Evolutionary conservation across 345 rosid species (phyloP), one percentile per base, ranked within the genome.

Genomic region (Noccaea caerulescens): DNA sequence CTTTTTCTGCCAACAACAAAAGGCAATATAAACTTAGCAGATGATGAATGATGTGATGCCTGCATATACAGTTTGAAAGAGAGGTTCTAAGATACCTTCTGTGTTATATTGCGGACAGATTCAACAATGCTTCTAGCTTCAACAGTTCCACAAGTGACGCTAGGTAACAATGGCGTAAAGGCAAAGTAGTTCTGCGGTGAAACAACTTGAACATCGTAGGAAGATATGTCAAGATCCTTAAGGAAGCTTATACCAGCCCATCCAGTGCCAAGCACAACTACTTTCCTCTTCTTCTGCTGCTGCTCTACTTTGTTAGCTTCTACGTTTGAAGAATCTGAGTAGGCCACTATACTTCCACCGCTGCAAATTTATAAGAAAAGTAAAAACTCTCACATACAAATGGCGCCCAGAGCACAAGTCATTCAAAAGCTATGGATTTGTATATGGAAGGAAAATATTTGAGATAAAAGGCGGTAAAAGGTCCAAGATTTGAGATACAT

Each of bases 141-240:
- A 33, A 94, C 92, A 3, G 98, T 92, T 16, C 99, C 99, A 62
- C 99, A 92, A 55, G 98, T 94, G 53, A 94, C 98, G 46, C 98
- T 94, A 3, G 98, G 99, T 38, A 94, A 83, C 72, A 92, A 69
- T 23, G 99, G 99, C 23, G 97, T 92, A 72, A 94, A 94, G 12
- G 96, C 97, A 79, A 94, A 94, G 79, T 94, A 94, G 79, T 94
- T 94, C 63, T 89, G 76, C 1, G 99, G 99, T 34, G 99, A 94
- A 66, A 92, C 84, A 79, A 92, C 92, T 72, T 89, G 88, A 76
- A 94, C 89, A 63, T 92, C 91, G 25, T 89, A 87, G 36, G 76
- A 71, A 34, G 96, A 82, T 66, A 82, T 71, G 27, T 94, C 91
- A 8, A 94, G 84, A 74, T 84, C 86, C 72, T 89, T 91, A n/a